Base-by-base conservation (phyloP, 176 grass and related monocot genomes). In the Rhynchospora pubera region DNA sequence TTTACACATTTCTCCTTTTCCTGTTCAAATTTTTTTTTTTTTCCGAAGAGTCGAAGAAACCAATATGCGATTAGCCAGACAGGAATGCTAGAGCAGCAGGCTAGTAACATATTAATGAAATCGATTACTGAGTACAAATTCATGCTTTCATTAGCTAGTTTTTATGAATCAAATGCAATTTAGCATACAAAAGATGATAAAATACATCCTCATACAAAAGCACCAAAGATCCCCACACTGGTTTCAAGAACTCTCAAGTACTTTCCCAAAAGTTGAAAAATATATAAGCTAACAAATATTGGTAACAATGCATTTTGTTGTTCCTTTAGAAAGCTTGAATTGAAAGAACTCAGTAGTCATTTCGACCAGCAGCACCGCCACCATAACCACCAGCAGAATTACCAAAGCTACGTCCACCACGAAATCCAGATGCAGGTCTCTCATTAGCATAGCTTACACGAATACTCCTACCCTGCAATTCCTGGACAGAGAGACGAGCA, bases 401-500 rank as follows among this genome's bases (percentile, higher is more conserved):
- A 5, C 87, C 84, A 1, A 24, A 77, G 15, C 87, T 53, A 34
- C 78, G 34, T 39, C 34, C 34, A 39, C 34, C 34, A 39, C 34
- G 34, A 39, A 39, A 39, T 39, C 34, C 34, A 39, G 34, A 4
- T 39, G 34, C 18, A 46, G 96, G 87, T 62, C 89, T 91, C 0
- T 99, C 96, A 59, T 87, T 91, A 5, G 96, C 96, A 0, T 85
- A 26, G 80, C 94, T 99, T n/a, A 99, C 96, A 8, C 89, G 91
- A 23, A 99, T 77, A 1, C 8, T 87, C 46, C 96, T 81, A 2
- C 96, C 96, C 0, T 83, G 10, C 43, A 99, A 70, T 19, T 93
- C 93, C 97, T 99, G 62, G 62, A 81, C 34, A 76, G n/a, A 70
- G 9, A 83, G 4, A 26, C 9, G n/a, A 0, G 21, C 2, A 22